Percentiles rank a stretch among this genome's conserved stretches.
Evolutionary conservation across 139 green algal genomes (phyloP).

Genomic region (Zygnema circumcarinatum): DNA sequence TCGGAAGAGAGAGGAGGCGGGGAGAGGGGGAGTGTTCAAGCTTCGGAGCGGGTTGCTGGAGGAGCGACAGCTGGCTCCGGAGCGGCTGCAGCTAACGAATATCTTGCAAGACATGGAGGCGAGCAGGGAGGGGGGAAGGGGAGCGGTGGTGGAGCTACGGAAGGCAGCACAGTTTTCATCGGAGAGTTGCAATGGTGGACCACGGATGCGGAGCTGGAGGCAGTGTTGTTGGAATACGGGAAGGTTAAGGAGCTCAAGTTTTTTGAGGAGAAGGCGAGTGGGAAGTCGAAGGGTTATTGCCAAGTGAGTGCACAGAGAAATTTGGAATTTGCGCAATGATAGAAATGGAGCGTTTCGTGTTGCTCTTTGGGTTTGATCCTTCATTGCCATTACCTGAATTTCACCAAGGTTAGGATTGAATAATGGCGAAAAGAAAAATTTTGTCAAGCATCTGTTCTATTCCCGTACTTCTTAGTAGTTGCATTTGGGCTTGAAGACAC

Average conservation of each 20-base stretch:
- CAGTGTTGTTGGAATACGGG: slow-evolving; percentile 70
- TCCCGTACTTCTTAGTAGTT: too few relatives aligned
- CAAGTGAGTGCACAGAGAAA: too few relatives aligned
- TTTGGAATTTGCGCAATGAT: not conserved
- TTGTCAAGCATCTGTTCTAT: too few relatives aligned
- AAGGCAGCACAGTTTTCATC: slow-evolving; percentile 73
- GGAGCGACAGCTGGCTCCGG: not conserved
- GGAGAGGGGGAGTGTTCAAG: not conserved
- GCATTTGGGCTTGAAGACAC: too few relatives aligned
- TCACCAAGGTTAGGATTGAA: too few relatives aligned
- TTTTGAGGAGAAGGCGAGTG: slow-evolving; percentile 83
- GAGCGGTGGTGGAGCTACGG: not conserved
- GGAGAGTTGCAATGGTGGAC: slow-evolving; percentile 93
- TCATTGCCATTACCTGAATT: too few relatives aligned
- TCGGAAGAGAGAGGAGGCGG: not conserved
- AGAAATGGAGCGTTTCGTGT: slow-evolving; percentile 62
- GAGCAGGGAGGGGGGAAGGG: slow-evolving; percentile 9
- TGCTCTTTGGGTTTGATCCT: not conserved
- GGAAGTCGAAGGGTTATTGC: slow-evolving; percentile 82
- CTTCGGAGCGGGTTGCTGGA: not conserved
- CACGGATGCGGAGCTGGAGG: slow-evolving; percentile 88
- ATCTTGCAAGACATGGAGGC: not conserved
- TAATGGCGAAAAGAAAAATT: too few relatives aligned
- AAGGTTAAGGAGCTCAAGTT: slow-evolving; percentile 73
- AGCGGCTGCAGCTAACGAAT: not conserved